Evolutionary conservation across 2,329 filamentous ascomycete species (phyloP), one percentile per base, ranked within the genome.

Genomic region (Juglanconis oblonga): DNA sequence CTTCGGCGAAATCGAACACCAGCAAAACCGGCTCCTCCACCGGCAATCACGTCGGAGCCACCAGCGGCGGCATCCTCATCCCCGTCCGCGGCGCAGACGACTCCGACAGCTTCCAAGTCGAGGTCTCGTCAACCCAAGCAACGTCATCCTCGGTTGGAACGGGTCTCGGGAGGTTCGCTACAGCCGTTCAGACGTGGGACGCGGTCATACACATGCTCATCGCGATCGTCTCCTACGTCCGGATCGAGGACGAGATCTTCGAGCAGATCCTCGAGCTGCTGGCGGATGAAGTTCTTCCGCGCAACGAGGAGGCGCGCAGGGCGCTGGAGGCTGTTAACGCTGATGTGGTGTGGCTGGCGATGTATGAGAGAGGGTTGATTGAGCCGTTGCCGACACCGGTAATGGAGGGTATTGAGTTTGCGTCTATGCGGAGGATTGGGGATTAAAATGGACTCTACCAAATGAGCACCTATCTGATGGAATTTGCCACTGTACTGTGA

Each of bases 321-420:
- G 85, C 84, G 10, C 72, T 95, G 50, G 85, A 89, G 65, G 74
- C 70, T 3, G 75, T 88, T 56, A 92, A 94, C 71, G 77, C 81
- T 1, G 91, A 95, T 76, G 88, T 89, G 1, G 87, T 95, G 4
- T 96, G 91, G 91, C 73, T 94, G 64, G 77, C 78, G 45, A 73
- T 84, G 68, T 81, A 83, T 58, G 75, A 82, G 67, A 71, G 72
- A 57, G 79, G 81, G 9, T 64, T 73, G 61, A 67, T 77, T 40
- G 67, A 75, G 56, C 67, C 66, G 63, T 65, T 71, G 58, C 69
- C 72, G 45, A 71, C 69, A 10, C 81, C 81, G 8, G 66, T 71
- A 29, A 67, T 82, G 66, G 74, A 80, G 5, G 80, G 78, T 0
- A 68, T 74, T 47, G 66, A 64, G 4, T 82, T 82, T 67, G 62